Evolutionary conservation across 2,329 filamentous ascomycete species (phyloP), one percentile per base, ranked within the genome.

Genomic region (Trichophaea hybrida): DNA sequence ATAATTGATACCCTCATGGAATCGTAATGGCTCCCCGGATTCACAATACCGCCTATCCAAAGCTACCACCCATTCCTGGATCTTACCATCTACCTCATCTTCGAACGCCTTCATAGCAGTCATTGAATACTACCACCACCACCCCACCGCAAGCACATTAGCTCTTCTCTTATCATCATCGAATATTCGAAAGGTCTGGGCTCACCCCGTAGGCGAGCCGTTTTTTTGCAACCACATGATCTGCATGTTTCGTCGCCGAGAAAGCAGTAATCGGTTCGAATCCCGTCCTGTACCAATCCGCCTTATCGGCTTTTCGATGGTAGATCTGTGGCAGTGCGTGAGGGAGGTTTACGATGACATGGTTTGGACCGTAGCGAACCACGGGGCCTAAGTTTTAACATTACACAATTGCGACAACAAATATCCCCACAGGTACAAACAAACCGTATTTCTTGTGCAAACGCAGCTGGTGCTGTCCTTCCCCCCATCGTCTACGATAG

Each of bases 361-460:
- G 4, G 37, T 58, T 58, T 58, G 56, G 56, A 1, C 33, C 24
- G 46, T 53, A 53, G n/a, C 56, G 56, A 44, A 58, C 46, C 5
- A 58, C 33, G 6, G 46, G 56, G 33, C 56, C 56, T 61, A 6
- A 5, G 12, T 6, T 32, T 32, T 12, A 5, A 24, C 13, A 50
- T 17, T 50, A 43, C n/a, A 17, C 31, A 12, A 12, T 1, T 6
- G 24, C n/a, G 40, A 46, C 13, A 46, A 6, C 5, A 46, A 17
- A 12, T 5, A 24, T 50, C n/a, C 6, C 12, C 12, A 50, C 31
- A 32, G 31, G n/a, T 50, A 50, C 48, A 43, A 43, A 13, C 58
- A 24, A 55, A 71, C 71, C 73, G 59, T 73, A 73, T 62, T 67
- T 61, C 38, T 69, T 64, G 64, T 75, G 73, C 56, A 74, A 24